Evolutionary conservation across 2,329 filamentous ascomycete genomes (phyloP).

Genomic region (Myrmaecium sp.): DNA sequence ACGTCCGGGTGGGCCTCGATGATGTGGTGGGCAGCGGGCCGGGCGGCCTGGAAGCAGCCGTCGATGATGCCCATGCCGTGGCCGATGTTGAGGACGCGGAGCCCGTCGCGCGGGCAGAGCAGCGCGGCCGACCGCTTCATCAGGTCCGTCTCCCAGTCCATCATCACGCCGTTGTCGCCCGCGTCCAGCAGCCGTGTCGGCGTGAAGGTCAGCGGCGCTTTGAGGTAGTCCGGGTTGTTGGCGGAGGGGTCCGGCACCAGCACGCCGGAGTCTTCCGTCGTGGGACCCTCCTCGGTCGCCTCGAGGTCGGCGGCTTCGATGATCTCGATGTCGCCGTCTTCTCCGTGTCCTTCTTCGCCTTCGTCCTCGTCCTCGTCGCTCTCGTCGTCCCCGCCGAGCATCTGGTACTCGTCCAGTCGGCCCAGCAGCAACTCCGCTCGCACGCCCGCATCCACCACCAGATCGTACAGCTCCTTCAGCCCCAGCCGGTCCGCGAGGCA

Average conservation of each 20-base stretch:
- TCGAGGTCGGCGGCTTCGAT: slow-evolving; percentile 7
- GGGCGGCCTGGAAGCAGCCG: slow-evolving; percentile 26
- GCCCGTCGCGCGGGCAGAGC: slow-evolving; percentile 20
- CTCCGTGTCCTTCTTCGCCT: slow-evolving; percentile 8
- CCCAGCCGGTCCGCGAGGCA: slow-evolving; percentile 62
- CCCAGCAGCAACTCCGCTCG: slow-evolving; percentile 76
- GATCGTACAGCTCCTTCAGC: slow-evolving; percentile 53
- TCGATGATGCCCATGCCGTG: slow-evolving; percentile 37
- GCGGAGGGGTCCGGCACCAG: slow-evolving; percentile 16
- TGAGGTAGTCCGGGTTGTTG: slow-evolving; percentile 30
- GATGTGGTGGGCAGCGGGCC: slow-evolving; percentile 30
- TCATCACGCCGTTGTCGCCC: slow-evolving; percentile 35
- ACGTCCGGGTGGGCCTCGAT: slow-evolving; percentile 35
- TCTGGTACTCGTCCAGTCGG: slow-evolving; percentile 66
- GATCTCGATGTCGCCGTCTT: slow-evolving; percentile 5
- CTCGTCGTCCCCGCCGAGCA: slow-evolving; percentile 42
- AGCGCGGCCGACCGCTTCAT: slow-evolving; percentile 30
- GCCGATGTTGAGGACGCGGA: slow-evolving; percentile 32
- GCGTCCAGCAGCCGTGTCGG: slow-evolving; percentile 29
- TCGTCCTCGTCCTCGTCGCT: slow-evolving; percentile 29
- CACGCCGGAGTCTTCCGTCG: slow-evolving; percentile 8
- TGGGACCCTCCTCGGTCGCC: slow-evolving; percentile 6
- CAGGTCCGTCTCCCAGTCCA: slow-evolving; percentile 34
- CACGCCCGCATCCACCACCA: slow-evolving; percentile 80
- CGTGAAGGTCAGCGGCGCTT: slow-evolving; percentile 30